Base-by-base conservation (phyloP, 192 early-diverging fungal species). In the Coemansia sp. region DNA sequence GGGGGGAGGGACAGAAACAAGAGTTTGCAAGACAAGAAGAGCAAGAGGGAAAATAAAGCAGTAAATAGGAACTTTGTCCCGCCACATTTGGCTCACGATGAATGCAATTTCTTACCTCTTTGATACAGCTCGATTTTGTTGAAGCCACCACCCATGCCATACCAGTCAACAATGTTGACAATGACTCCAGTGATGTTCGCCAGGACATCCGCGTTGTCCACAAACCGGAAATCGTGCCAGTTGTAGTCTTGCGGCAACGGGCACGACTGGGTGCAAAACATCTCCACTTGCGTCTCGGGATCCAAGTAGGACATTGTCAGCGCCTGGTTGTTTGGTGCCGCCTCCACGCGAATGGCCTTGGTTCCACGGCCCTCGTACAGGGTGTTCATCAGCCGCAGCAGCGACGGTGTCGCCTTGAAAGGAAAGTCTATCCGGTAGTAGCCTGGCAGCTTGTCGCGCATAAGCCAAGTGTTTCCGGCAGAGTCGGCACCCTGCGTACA, bases 331-430 rank as follows among this genome's bases (percentile, higher is more conserved):
- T 77, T 71, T 2, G 77, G 61, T 17, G 69, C 74, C 10, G 83
- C 79, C 63, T 86, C 76, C 23, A 90, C 54, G n/a, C 84, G 80
- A 59, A 91, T 89, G 17, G 67, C 50, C 36, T 85, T 80, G 39
- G 89, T 87, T 50, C 84, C 87, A 38, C 84, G 74, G 16, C 79
- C 75, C 11, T 82, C 49, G 17, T 64, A 68, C 18, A 58, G 41
- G 7, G 83, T 80, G 66, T 91, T 91, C 58, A 78, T 80, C 26
- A 91, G 62, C 3, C 86, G 80, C 55, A 91, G 81, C 9, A 85
- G 66, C 3, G 85, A 79, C 9, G 87, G 89, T 7, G 79, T 81
- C 15, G 85, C 55, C 21, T 70, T 49, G 44, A 74, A 66, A 6
- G 69, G 72, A 40, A 88, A 85, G 51, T 82, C 63, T 32, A 77